A percentile compares a stretch with the other conserved stretches of the same genome.
Conservation (phyloP, 805 yeast genomes). For the Diddensiella caesifluorescens region DNA sequence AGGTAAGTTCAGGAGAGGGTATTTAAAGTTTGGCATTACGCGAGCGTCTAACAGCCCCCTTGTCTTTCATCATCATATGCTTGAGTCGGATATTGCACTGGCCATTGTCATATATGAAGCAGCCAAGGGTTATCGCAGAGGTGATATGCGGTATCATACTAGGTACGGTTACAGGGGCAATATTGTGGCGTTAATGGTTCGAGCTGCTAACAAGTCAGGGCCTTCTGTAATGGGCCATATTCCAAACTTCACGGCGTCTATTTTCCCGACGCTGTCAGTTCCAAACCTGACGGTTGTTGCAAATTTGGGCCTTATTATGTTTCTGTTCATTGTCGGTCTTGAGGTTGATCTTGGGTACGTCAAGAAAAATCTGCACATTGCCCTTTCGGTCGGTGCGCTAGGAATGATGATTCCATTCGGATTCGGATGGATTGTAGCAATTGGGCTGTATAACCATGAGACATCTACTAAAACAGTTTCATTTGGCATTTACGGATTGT, state of each 20-base stretch:
- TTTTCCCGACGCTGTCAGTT: constrained; percentile 60
- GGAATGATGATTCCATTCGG: constrained; percentile 79
- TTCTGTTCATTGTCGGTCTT: constrained; percentile 70
- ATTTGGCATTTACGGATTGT: constrained; percentile 72
- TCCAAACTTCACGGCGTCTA: constrained; percentile 57
- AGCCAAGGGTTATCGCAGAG: constrained; percentile 79
- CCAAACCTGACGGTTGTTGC: constrained; percentile 64
- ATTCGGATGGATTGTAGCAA: constrained; percentile 65
- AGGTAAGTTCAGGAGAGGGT: constrained; percentile 33
- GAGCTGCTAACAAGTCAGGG: constrained; percentile 4
- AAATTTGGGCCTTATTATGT: constrained; percentile 67
- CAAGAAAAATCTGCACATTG: constrained; percentile 53
- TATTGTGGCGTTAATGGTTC: too few relatives aligned
- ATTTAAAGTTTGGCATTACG: not conserved
- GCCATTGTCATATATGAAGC: constrained; percentile 57
- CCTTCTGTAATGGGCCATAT: constrained; percentile 71
- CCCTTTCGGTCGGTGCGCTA: constrained; percentile 61
- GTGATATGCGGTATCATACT: constrained; percentile 70
- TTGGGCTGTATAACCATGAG: constrained; percentile 52
- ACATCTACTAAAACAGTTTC: constrained; percentile 38
- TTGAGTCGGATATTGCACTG: constrained; percentile 56
- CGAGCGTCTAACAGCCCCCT: not conserved
- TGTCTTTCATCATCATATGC: constrained; percentile 40
- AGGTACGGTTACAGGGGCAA: too few relatives aligned
- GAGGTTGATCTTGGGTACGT: constrained; percentile 71